These are phyloP conservation scores for Dryadomyces quercivorus DNA, from an alignment of 2,329 filamentous ascomycete genomes.

Conservation along the genomic window DNA sequence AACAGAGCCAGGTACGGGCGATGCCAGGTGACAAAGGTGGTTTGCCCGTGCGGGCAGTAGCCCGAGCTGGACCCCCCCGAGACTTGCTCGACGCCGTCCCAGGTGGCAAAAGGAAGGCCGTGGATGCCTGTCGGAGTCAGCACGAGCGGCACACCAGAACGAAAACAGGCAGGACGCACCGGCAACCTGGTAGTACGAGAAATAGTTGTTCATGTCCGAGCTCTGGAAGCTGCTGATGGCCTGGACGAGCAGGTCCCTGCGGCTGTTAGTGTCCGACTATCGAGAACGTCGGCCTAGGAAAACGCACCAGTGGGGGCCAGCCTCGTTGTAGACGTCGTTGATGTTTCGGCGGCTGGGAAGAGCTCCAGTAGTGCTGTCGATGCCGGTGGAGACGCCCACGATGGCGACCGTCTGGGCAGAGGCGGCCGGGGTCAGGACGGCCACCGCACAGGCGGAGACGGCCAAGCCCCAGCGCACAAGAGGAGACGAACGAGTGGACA, in stretches of 20 bases:
- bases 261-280: slow-evolving; percentile 3
- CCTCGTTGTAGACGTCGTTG: slow-evolving; percentile 28
- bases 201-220: slow-evolving; percentile 24
- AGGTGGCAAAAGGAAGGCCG: slow-evolving; percentile 19
- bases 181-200: slow-evolving; percentile 38
- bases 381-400: slow-evolving; percentile 24
- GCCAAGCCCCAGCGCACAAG: neutral
- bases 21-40: slow-evolving; percentile 42
- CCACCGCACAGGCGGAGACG: neutral
- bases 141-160: neutral
- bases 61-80: slow-evolving; percentile 22
- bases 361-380: slow-evolving; percentile 24
- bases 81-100: slow-evolving; percentile 23
- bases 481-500: neutral
- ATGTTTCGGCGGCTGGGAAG: slow-evolving; percentile 35
- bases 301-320: slow-evolving; percentile 32
- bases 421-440: neutral
- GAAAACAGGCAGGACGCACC: slow-evolving; percentile 27
- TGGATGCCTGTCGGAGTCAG: slow-evolving; percentile 18
- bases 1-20: slow-evolving; percentile 41
- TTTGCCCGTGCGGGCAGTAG: slow-evolving; percentile 37
- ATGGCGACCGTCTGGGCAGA: slow-evolving; percentile 20
- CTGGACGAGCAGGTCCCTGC: slow-evolving; percentile 37
- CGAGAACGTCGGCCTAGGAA: no score
- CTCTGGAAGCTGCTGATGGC: slow-evolving; percentile 31